phyloP scores from a whole-genome alignment of 306 rosid genomes.

The Neltuma alba region DNA sequence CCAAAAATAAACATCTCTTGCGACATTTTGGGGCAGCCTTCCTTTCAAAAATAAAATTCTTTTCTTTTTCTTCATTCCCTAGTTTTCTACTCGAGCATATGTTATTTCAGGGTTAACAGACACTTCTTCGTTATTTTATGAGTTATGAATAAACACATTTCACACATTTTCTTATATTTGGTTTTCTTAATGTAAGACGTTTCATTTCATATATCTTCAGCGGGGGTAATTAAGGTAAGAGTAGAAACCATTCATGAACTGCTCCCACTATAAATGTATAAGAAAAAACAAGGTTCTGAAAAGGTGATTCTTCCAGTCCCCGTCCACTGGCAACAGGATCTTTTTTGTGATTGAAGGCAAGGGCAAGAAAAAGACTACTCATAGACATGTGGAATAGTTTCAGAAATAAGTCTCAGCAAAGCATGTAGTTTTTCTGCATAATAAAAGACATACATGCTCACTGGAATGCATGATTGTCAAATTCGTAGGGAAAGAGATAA shows the following conservation, averaged over 20 bases:
- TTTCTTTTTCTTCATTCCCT: no score
- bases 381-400: neutral
- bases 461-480: slow-evolving; percentile 33
- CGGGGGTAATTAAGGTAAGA: neutral
- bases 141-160: no score
- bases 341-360: neutral
- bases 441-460: slow-evolving; percentile 14
- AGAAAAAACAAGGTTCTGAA: neutral
- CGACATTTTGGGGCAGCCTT: no score
- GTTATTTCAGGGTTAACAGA: no score
- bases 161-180: no score
- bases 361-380: slow-evolving; percentile 36
- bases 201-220: neutral
- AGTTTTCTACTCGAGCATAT: no score
- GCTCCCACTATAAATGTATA: neutral
- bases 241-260: neutral
- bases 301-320: neutral
- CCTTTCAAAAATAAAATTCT: no score
- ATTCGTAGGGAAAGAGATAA: neutral
- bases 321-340: slow-evolving; percentile 3
- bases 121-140: no score
- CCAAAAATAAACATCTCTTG: neutral
- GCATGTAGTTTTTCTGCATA: slow-evolving; percentile 20
- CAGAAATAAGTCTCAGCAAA: slow-evolving; percentile 10
- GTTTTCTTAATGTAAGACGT: neutral